Percentiles rank a stretch among this genome's conserved stretches.
These are phyloP conservation scores for Ricinus communis DNA, from an alignment of 345 rosid species.

Conservation along the genomic window DNA sequence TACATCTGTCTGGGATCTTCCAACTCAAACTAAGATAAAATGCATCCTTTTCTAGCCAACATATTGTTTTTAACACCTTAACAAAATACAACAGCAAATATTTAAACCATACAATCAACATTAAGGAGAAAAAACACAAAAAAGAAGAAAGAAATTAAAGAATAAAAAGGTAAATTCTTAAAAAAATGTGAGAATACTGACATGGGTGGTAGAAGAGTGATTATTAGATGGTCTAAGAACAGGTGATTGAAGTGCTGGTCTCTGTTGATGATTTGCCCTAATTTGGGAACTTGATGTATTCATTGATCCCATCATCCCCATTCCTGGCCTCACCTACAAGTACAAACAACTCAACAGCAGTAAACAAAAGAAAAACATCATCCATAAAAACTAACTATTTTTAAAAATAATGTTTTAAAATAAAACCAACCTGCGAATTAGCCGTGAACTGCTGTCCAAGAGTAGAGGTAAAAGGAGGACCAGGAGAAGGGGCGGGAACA, in stretches of 20 bases:
- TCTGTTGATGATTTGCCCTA: constrained; percentile 78
- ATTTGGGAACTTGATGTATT: constrained; percentile 63
- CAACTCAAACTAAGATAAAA: not conserved
- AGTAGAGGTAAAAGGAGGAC: constrained; percentile 56
- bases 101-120: not conserved
- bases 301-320: constrained; percentile 64
- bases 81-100: not conserved
- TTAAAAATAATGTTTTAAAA: not conserved
- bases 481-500: constrained; percentile 56
- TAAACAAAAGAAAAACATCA: constrained; percentile 4
- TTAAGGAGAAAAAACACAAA: not conserved
- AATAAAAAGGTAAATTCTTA: not conserved
- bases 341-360: not conserved
- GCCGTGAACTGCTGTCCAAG: constrained; percentile 63
- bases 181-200: constrained; percentile 27
- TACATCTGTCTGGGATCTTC: not conserved
- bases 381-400: not conserved
- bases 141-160: not conserved
- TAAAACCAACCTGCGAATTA: constrained; percentile 47
- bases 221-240: constrained; percentile 56
- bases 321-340: constrained; percentile 66
- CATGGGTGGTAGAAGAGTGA: constrained; percentile 60
- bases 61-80: not conserved
- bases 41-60: not conserved
- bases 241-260: constrained; percentile 69